Evolutionary conservation across 352 stramenopile species (phyloP), one percentile per base, ranked within the genome.

Genomic region (Phytophthora megakarya): DNA sequence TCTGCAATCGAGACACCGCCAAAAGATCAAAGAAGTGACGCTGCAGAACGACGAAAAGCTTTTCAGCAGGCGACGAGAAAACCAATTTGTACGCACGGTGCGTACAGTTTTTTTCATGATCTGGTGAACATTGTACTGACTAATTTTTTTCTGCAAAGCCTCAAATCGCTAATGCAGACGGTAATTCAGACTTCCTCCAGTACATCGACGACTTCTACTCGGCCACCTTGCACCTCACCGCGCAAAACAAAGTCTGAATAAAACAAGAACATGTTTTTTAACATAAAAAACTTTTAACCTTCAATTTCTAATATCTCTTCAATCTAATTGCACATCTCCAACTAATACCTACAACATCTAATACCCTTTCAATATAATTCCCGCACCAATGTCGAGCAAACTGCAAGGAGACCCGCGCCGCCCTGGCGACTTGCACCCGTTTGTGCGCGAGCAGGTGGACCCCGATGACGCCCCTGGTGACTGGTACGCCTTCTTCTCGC

Each of bases 161-260:
- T n/a, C n/a, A 70, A 47, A 12, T 26, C 18, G 32, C 43, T 8
- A 12, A 15, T 11, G 3, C 65, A 9, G 65, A 86, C 22, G 61
- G 55, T 18, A 78, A 80, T 47, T 58, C 57, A 23, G 78, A 82
- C 42, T 89, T 91, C 51, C 67, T 91, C 26, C 70, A 75, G 11
- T 88, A 87, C 64, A 89, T 91, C 26, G 82, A 91, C 61, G 67
- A 55, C 5, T 91, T 91, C 51, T 88, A 89, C 59, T 72, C 75
- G 47, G 73, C 82, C 35, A 86, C 76, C 2, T 57, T 80, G 16
- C 63, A 61, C 5, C 51, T 84, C 53, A 79, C 71, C 2, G 46
- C 62, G n/a, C 55, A 68, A 39, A 75, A 72, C 43, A 59, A 65
- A 22, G 43, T 49, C 19, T 67, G 51, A 68, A 28, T n/a, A n/a